These are phyloP conservation scores for Hemileia vastatrix DNA, from an alignment of 1,284 basidiomycete genomes.

Conservation along the genomic window DNA sequence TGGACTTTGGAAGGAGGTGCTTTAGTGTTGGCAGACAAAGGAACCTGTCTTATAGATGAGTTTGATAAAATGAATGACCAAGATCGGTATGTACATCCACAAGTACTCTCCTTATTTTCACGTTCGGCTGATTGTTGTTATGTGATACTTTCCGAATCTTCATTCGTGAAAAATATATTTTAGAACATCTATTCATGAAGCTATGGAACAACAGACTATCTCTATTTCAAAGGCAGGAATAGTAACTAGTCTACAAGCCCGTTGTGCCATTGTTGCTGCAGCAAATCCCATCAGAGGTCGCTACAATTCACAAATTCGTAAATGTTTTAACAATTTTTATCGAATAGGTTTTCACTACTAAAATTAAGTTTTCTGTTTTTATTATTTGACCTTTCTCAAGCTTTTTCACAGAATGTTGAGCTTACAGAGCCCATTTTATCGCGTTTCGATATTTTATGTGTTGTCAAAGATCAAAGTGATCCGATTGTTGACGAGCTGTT, in stretches of 20 bases:
- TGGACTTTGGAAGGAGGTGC: conserved; percentile 99
- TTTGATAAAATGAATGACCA: conserved; percentile 99
- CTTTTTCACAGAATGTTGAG: conserved; percentile 97
- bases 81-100: conserved; percentile 35
- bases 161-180: not conserved
- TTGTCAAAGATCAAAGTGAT: conserved; percentile 95
- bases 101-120: not conserved
- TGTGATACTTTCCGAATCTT: not conserved
- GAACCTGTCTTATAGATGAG: conserved; percentile 97
- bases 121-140: not conserved
- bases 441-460: conserved; percentile 96
- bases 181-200: conserved; percentile 96
- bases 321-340: not conserved
- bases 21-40: conserved; percentile 93
- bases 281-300: conserved; percentile 93
- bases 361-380: conserved; percentile 24
- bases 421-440: conserved; percentile 96
- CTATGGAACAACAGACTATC: conserved; percentile 99
- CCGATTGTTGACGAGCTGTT: conserved; percentile 94
- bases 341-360: conserved; percentile 39
- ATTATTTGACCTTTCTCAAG: conserved; percentile 6
- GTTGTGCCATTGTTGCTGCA: conserved; percentile 93
- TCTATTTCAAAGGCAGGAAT: conserved; percentile 99
- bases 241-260: conserved; percentile 88
- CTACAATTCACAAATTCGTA: conserved; percentile 84